Base-by-base conservation (phyloP, 148 eudicot species). In the Heliamphora exappendiculata region DNA sequence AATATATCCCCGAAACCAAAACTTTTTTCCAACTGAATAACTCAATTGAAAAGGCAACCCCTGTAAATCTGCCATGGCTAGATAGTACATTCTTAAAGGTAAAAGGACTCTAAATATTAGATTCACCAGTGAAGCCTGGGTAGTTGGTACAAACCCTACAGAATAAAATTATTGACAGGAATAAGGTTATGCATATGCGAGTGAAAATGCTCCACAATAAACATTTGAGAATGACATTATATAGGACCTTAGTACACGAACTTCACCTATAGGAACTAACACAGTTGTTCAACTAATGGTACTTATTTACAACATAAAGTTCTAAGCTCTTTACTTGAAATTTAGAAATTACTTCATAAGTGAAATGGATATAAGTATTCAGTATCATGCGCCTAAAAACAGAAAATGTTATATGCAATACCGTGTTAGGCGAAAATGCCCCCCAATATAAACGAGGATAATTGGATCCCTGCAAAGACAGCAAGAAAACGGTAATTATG, bases 381-480 rank as follows among this genome's bases (percentile, higher is more conserved):
- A n/a, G n/a, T n/a, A n/a, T n/a, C n/a, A n/a, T n/a, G n/a, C n/a
- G n/a, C n/a, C n/a, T n/a, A n/a, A n/a, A n/a, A n/a, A n/a, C n/a
- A n/a, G n/a, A n/a, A 51, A 51, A 12, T 47, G 5, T 5, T 20
- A 75, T 55, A 39, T 60, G 36, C 31, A 11, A 62, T 90, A 96
- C 99, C 88, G 91, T 96, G 79, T 90, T 83, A 80, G 91, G 91
- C 77, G 97, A 47, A 86, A 96, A 96, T 55, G 98, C 98, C 82
- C 99, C 99, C 98, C 92, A 91, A 77, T 78, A 96, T 58, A 93
- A 77, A 37, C 97, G 96, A 76, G 99, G 99, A 81, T 75, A 85
- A 80, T 96, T 87, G 37, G 99, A 96, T 70, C 89, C 89, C 98
- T 95, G 91, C 10, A 0, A 77, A 76, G 70, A 66, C 11, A 74